Conservation (phyloP, 768 basidiomycete genomes). For the Hortiboletus campestris region DNA sequence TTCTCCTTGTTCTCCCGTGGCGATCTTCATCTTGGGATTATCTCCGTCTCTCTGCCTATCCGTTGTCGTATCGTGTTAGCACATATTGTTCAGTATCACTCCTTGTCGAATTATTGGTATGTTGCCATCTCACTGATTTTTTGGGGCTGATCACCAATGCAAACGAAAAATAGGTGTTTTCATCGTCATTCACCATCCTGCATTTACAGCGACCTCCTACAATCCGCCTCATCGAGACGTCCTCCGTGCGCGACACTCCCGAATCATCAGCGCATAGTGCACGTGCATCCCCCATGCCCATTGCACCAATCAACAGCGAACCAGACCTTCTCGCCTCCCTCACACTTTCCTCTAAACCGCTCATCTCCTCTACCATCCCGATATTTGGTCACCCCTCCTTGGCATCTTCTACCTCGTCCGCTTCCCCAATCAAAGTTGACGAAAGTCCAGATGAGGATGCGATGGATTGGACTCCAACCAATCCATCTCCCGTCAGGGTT, state of each 20-base stretch:
- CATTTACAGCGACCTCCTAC: slow-evolving; percentile 66
- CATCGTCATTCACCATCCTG: slow-evolving; percentile 52
- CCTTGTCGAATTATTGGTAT: slow-evolving; percentile 55
- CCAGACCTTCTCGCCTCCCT: slow-evolving; percentile 63
- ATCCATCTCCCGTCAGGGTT: slow-evolving; percentile 25
- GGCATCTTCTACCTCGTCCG: slow-evolving; percentile 22
- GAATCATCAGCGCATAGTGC: slow-evolving; percentile 19
- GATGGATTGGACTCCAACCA: slow-evolving; percentile 73
- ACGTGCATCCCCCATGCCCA: slow-evolving; percentile 29
- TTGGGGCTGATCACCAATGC: neutral
- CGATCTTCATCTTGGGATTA: slow-evolving; percentile 40
- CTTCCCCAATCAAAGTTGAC: slow-evolving; percentile 29
- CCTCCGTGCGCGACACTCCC: slow-evolving; percentile 44
- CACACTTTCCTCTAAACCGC: slow-evolving; percentile 63
- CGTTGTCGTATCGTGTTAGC: slow-evolving; percentile 35
- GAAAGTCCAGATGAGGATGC: slow-evolving; percentile 38
- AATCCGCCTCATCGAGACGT: slow-evolving; percentile 66
- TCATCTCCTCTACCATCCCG: slow-evolving; percentile 47
- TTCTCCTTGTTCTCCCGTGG: slow-evolving; percentile 43
- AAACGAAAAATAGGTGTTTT: slow-evolving; percentile 42
- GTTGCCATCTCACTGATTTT: slow-evolving; percentile 21
- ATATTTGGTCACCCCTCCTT: slow-evolving; percentile 75
- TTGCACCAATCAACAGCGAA: slow-evolving; percentile 33
- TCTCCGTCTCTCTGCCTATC: slow-evolving; percentile 36
- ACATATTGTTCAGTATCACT: slow-evolving; percentile 49